phyloP scores from a whole-genome alignment of 2,329 filamentous ascomycete genomes.

The Dothiorella sarmentorum region DNA sequence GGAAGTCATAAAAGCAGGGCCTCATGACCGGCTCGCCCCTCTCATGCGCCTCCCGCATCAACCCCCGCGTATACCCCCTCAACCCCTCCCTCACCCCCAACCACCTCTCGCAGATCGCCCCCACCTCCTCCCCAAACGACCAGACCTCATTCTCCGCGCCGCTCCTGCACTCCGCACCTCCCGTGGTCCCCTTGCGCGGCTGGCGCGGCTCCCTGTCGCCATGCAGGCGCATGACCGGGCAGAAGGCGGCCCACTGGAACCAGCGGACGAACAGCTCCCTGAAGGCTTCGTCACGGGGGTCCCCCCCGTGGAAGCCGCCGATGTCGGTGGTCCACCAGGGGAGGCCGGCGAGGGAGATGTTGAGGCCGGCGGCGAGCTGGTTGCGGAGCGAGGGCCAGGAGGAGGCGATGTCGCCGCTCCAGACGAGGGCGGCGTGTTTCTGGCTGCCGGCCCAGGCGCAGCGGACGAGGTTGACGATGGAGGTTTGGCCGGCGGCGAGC shows the following conservation, averaged over 20 bases:
- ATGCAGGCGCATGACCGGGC: conserved; percentile 65
- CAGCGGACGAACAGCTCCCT: conserved; percentile 63
- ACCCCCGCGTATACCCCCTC: conserved; percentile 53
- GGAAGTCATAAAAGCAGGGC: conserved; percentile 63
- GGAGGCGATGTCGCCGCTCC: conserved; percentile 65
- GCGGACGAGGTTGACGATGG: conserved; percentile 58
- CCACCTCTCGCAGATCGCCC: conserved; percentile 59
- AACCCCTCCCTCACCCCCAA: conserved; percentile 57
- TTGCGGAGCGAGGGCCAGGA: conserved; percentile 59
- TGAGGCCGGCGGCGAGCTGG: conserved; percentile 61
- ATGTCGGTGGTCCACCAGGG: conserved; percentile 71
- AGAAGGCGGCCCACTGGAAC: conserved; percentile 68
- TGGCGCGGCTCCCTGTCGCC: conserved; percentile 62
- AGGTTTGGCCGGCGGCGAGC: conserved; percentile 48
- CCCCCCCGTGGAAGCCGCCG: conserved; percentile 65
- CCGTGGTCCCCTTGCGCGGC: conserved; percentile 37
- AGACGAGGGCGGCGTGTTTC: conserved; percentile 62
- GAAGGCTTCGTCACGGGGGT: conserved; percentile 54
- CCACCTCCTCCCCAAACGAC: conserved; percentile 61
- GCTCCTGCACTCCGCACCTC: conserved; percentile 36
- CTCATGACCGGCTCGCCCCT: conserved; percentile 61
- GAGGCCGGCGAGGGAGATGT: conserved; percentile 62
- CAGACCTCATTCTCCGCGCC: conserved; percentile 63
- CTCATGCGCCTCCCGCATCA: conserved; percentile 61
- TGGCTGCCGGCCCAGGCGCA: conserved; percentile 60